phyloP scores from a whole-genome alignment of 1,139 yeast genomes.

The Magnusiomyces fungicola region DNA sequence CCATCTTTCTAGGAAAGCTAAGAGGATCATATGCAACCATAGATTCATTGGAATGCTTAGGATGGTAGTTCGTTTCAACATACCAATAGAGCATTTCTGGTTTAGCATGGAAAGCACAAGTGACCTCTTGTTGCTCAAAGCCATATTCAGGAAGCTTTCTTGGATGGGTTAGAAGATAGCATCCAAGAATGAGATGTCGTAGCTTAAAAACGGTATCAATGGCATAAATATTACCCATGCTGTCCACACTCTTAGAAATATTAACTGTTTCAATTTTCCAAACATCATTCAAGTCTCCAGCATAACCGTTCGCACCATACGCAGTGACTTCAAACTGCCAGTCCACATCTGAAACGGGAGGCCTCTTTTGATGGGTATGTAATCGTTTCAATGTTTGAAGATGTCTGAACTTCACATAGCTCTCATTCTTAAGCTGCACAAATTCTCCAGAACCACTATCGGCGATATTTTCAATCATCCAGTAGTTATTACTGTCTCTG shows the following conservation, averaged over 20 bases:
- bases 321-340: conserved; percentile 69
- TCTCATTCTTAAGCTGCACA: conserved; percentile 43
- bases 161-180: conserved; percentile 57
- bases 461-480: conserved; percentile 48
- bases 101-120: conserved; percentile 62
- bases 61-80: conserved; percentile 56
- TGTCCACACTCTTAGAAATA: conserved; percentile 25
- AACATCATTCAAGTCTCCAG: conserved; percentile 28
- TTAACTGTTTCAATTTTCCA: conserved; percentile 25
- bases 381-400: conserved; percentile 51
- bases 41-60: conserved; percentile 32
- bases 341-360: conserved; percentile 77
- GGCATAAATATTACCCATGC: conserved; percentile 42
- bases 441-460: conserved; percentile 17
- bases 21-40: conserved; percentile 26
- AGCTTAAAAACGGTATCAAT: conserved; percentile 53
- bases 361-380: conserved; percentile 48
- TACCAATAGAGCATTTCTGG: conserved; percentile 55
- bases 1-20: conserved; percentile 29
- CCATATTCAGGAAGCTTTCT: conserved; percentile 65
- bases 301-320: conserved; percentile 41
- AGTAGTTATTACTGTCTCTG: conserved; percentile 52
- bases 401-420: conserved; percentile 54
- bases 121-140: conserved; percentile 61
- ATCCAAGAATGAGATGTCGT: conserved; percentile 50